These are phyloP conservation scores for Heteromeles arbutifolia DNA, from an alignment of 306 rosid genomes.

Conservation along the genomic window DNA sequence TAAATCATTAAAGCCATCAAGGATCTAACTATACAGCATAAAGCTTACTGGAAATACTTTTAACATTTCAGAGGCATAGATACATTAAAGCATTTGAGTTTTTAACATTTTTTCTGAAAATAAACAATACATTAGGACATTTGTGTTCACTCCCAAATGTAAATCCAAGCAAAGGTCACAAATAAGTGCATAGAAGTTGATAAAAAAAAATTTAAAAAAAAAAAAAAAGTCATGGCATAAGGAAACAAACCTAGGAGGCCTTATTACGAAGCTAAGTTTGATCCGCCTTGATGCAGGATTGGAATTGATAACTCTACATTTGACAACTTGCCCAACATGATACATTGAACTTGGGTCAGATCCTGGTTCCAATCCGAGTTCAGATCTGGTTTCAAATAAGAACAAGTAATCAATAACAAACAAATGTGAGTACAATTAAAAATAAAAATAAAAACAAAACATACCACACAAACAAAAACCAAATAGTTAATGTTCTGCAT, in stretches of 20 bases:
- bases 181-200: neutral
- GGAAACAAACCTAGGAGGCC: constrained; percentile 62
- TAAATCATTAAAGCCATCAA: neutral
- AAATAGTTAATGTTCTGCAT: neutral
- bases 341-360: constrained; percentile 58
- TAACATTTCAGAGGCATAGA: neutral
- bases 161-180: neutral
- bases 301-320: constrained; percentile 65
- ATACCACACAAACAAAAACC: neutral
- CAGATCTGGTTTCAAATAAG: constrained; percentile 55
- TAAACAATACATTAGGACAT: neutral
- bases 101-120: no score
- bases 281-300: constrained; percentile 69
- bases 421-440: neutral
- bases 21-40: neutral
- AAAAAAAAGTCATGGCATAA: neutral
- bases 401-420: constrained; percentile 17
- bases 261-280: constrained; percentile 79
- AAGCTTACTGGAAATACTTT: neutral
- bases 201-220: no score
- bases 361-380: constrained; percentile 85
- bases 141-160: neutral
- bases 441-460: neutral
- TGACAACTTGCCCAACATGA: constrained; percentile 87
- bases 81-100: neutral